Evolutionary conservation across 345 rosid species (phyloP).

Genomic region (Salix exigua): DNA sequence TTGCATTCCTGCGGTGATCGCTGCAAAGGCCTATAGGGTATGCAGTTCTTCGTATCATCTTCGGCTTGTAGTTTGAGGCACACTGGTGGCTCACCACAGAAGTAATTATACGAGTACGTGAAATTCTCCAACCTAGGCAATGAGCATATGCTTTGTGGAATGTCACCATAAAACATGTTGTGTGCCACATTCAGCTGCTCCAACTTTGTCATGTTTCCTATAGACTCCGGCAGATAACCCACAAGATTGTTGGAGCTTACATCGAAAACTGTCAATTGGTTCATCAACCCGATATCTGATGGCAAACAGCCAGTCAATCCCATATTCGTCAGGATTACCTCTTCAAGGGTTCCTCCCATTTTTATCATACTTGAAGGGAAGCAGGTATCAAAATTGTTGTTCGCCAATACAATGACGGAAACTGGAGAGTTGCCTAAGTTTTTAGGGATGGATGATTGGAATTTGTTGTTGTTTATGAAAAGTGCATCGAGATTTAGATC

Average conservation of each 20-base stretch:
- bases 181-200: slow-evolving; percentile 73
- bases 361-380: slow-evolving; percentile 57
- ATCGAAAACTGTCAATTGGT: slow-evolving; percentile 63
- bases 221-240: slow-evolving; percentile 59
- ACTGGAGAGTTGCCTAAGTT: slow-evolving; percentile 76
- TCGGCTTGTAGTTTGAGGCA: slow-evolving; percentile 49
- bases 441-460: slow-evolving; percentile 51
- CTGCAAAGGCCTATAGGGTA: slow-evolving; percentile 56
- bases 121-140: slow-evolving; percentile 71
- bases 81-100: slow-evolving; percentile 49
- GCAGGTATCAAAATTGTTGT: slow-evolving; percentile 60
- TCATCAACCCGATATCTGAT: slow-evolving; percentile 51
- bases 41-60: slow-evolving; percentile 65
- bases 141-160: slow-evolving; percentile 59
- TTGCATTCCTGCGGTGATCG: slow-evolving; percentile 56
- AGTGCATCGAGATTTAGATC: slow-evolving; percentile 73
- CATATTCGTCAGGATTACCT: slow-evolving; percentile 50
- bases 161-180: slow-evolving; percentile 57
- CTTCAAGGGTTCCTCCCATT: slow-evolving; percentile 54
- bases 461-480: slow-evolving; percentile 80
- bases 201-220: slow-evolving; percentile 65
- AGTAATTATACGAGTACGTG: slow-evolving; percentile 64
- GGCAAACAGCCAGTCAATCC: slow-evolving; percentile 65
- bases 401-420: slow-evolving; percentile 74
- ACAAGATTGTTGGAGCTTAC: slow-evolving; percentile 60